Base-by-base conservation (phyloP, 768 basidiomycete genomes). In the Cystofilobasidium macerans region DNA sequence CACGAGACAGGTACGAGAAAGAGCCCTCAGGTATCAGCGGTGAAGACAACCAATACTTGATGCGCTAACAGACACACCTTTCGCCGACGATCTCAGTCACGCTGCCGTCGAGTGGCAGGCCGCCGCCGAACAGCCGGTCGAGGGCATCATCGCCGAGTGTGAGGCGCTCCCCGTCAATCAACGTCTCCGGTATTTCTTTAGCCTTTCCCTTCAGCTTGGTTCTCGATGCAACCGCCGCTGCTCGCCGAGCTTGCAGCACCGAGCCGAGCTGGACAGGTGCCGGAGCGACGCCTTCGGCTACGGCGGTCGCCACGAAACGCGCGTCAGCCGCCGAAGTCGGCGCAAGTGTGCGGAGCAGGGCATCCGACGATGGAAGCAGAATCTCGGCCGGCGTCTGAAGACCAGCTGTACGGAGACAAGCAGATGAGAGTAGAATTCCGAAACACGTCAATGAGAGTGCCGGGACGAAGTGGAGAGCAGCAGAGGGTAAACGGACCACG, bases 81-180 rank as follows among this genome's bases (percentile, higher is more conserved):
- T 94, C 89, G 32, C 92, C 92, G 16, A 81, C 84, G 45, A 94
- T 77, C 71, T 97, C 92, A 83, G 89, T 93, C 3, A 97, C 69
- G 82, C 85, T 85, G 1, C 89, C 85, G 1, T 85, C 83, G 14
- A 28, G 5, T 62, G 81, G 77, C 26, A 95, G 79, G 3, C 92
- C 92, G 16, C 91, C 91, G 9, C 86, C 87, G 0, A 97, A 78
- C 7, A 82, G 77, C 32, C 75, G 63, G 73, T 97, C 90, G 20
- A 97, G 78, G 24, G 77, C 71, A 1, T 73, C 65, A 73, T 94
- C 89, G 1, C 92, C 92, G 0, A 87, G 87, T 0, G 87, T 84
- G 70, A 87, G 83, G 26, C n/a, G 1, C 30, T 20, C 48, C 33
- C 42, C 30, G 32, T 32, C 30, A 9, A 22, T 43, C 36, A 26